A percentile compares a stretch with the other conserved stretches of the same genome.
Conservation (phyloP, 805 yeast genomes). For the Candida ovalis region DNA sequence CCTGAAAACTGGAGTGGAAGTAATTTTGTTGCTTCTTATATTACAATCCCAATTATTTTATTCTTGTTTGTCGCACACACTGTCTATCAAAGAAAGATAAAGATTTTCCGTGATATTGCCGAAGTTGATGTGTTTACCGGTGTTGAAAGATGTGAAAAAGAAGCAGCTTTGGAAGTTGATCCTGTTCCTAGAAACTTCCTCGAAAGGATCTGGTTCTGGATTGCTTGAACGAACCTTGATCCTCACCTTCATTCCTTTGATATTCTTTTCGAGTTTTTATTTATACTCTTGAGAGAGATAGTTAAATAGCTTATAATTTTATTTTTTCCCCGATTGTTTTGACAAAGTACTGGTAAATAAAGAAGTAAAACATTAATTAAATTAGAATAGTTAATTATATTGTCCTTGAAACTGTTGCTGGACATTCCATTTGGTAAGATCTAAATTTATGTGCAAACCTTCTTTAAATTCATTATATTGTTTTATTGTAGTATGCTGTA, state of each 20-base stretch:
- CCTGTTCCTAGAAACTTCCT: slow-evolving; percentile 34
- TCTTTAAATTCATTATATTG: no score
- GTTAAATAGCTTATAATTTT: no score
- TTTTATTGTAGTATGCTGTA: no score
- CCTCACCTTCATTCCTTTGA: background rate
- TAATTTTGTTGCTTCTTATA: slow-evolving; percentile 63
- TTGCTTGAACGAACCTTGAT: slow-evolving; percentile 5
- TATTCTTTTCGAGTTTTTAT: no score
- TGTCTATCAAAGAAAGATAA: slow-evolving; percentile 37
- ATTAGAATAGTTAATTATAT: no score
- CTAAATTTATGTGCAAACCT: no score
- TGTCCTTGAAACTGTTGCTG: no score
- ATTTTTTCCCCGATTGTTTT: no score
- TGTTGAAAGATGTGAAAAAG: slow-evolving; percentile 49
- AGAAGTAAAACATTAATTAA: no score
- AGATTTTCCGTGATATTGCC: slow-evolving; percentile 45
- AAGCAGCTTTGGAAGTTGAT: slow-evolving; percentile 35
- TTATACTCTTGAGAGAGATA: no score
- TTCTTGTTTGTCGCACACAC: slow-evolving; percentile 54
- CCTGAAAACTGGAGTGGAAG: slow-evolving; percentile 45
- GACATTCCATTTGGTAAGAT: no score
- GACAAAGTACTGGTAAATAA: no score
- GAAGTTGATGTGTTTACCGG: slow-evolving; percentile 56
- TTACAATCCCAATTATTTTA: slow-evolving; percentile 52
- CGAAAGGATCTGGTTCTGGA: slow-evolving; percentile 45